Base-by-base conservation (phyloP, 495 filamentous ascomycete genomes). In the Neurospora africana region DNA sequence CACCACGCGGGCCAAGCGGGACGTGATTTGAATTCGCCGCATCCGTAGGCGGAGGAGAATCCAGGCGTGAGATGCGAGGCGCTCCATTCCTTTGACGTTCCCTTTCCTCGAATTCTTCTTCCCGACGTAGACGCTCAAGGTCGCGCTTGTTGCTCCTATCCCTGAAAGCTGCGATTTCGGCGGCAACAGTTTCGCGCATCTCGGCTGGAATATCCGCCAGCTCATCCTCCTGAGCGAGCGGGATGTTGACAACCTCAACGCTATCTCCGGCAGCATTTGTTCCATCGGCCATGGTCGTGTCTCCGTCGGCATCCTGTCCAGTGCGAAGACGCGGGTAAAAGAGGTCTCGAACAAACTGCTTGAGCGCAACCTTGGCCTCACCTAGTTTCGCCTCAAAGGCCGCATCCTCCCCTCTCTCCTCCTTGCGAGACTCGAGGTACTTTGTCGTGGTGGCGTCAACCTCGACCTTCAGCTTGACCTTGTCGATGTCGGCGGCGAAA, bases 161-260 rank as follows among this genome's bases (percentile, higher is more conserved):
- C 75, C 95, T 87, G 84, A 99, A 99, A 11, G 93, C 92, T 9
- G 92, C 88, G 74, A 99, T 99, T 76, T 99, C 96, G 73, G 91
- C 91, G 9, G 95, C 93, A 33, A 99, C 95, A 9, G 91, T 97
- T 76, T 95, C 95, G n/a, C 95, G 90, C 94, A 95, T 95, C 77
- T 98, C 95, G 13, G 92, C 90, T 3, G 95, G 95, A 71, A 99
- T 97, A 77, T 99, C 96, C 47, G 93, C 91, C 37, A 99, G 85
- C 76, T 99, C 95, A 78, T 99, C 95, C 75, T 99, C 95, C 35
- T 90, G 87, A 9, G 92, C 91, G 41, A 97, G 87, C 5, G 93
- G 91, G 73, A 97, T 98, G 53, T 93, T 97, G 74, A 98, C 91
- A 39, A 98, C 90, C 82, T 97, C 94, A 27, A 89, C 87, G 72